These are phyloP conservation scores for Sutorius australiensis DNA, from an alignment of 768 basidiomycete genomes.

Conservation along the genomic window DNA sequence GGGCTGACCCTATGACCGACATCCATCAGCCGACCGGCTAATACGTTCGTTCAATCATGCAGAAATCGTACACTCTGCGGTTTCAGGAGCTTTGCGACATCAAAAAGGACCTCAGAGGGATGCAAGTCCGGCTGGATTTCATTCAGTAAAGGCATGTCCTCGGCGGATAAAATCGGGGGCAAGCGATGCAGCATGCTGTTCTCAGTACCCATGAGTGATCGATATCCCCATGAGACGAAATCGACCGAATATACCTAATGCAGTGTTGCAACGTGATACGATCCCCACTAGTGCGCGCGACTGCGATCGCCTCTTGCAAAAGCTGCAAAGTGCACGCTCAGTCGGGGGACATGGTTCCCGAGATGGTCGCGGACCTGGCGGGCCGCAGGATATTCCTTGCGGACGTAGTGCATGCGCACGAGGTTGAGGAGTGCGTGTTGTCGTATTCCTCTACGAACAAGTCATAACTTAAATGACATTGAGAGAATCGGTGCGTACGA, in stretches of 20 bases:
- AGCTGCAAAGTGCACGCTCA: conserved; percentile 40
- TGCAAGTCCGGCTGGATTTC: conserved; percentile 74
- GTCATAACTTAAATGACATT: not conserved
- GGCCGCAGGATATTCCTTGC: conserved; percentile 64
- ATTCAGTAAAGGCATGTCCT: conserved; percentile 53
- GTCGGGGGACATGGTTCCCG: not conserved
- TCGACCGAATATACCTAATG: conserved; percentile 50
- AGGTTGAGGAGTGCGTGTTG: conserved; percentile 78
- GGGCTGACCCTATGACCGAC: conserved; percentile 57
- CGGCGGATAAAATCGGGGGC: conserved; percentile 38
- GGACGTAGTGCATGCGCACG: conserved; percentile 72
- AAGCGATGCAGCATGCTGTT: conserved; percentile 69
- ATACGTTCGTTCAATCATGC: not conserved
- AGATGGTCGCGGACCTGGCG: conserved; percentile 47
- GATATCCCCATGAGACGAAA: not conserved
- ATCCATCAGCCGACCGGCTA: conserved; percentile 9
- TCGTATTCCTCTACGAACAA: conserved; percentile 56
- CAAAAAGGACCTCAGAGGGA: conserved; percentile 72
- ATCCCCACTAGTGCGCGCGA: conserved; percentile 72
- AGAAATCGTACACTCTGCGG: conserved; percentile 50
- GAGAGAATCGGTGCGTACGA: conserved; percentile 50
- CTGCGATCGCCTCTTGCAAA: conserved; percentile 70
- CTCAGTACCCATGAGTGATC: conserved; percentile 12
- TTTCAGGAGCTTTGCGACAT: conserved; percentile 71
- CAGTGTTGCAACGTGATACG: conserved; percentile 73